Evolutionary conservation across 164 flowering plant genomes (phyloP), one percentile per base, ranked within the genome.

Genomic region (Magnolia officinalis): DNA sequence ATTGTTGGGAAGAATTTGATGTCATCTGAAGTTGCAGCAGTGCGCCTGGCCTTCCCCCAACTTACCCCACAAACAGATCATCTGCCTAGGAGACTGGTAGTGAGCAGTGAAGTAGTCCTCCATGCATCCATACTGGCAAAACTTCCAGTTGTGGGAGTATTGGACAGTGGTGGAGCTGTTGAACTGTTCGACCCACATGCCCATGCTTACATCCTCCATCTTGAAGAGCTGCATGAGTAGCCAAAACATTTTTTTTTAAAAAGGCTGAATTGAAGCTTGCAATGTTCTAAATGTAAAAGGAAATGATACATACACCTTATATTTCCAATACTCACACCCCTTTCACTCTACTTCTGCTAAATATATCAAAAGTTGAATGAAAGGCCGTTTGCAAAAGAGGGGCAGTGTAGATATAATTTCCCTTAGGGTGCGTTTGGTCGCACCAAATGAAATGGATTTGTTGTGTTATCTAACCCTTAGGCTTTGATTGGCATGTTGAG

Each of bases 151-250:
- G 75, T 96, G 99, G 52, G 92, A 88, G 82, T 96, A 92, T 61
- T 91, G 91, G 1, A 96, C 98, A 8, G 78, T n/a, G 2, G 50
- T 84, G 10, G 98, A 78, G 77, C 86, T 87, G 85, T 95, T 95
- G 83, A 95, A 90, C 76, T 91, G 88, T 84, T 91, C 94, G 19
- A 92, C 96, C 98, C 97, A 95, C 96, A 95, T 88, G 81, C 97
- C 98, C 96, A 95, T 90, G 85, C 97, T 95, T 78, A 92, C 97
- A 83, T 95, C 97, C 84, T 95, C 98, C 98, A 95, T 95, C 87
- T 95, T 95, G 83, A 95, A 95, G 21, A 95, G 84, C 98, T 95
- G 94, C 81, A 65, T 2, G 29, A 52, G 8, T 61, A 61, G 2
- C 18, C n/a, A 61, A 20, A 19, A 61, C 1, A 61, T 7, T 61